phyloP scores from a whole-genome alignment of 1,284 basidiomycete species.

The Cerrena zonata region DNA sequence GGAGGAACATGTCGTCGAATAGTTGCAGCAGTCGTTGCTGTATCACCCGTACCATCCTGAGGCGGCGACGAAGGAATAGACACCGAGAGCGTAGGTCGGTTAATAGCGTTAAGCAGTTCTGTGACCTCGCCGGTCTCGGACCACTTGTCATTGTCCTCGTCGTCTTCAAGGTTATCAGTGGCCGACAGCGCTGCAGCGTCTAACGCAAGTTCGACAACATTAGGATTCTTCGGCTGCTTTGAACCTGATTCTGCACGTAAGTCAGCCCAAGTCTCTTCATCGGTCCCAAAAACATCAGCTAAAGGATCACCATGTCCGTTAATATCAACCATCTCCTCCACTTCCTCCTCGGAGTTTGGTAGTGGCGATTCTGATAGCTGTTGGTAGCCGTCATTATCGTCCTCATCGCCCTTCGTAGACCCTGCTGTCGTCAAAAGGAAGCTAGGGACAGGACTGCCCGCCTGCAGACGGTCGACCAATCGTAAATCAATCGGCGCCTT shows the following conservation, averaged over 20 bases:
- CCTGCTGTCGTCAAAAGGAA: constrained; percentile 22
- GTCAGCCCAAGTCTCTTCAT: constrained; percentile 57
- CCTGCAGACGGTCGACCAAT: constrained; percentile 46
- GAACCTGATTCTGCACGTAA: constrained; percentile 34
- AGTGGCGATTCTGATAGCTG: constrained; percentile 30
- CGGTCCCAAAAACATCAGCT: constrained; percentile 48
- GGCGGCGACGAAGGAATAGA: constrained; percentile 26
- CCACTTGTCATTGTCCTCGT: constrained; percentile 11
- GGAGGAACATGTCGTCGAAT: constrained; percentile 39
- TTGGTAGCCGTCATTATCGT: constrained; percentile 27
- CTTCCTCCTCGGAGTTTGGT: constrained; percentile 10
- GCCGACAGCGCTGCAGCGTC: constrained; percentile 42
- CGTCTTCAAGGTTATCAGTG: constrained; percentile 31
- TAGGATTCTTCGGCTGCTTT: constrained; percentile 33
- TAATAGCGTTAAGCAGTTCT: constrained; percentile 21
- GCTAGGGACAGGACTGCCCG: constrained; percentile 28
- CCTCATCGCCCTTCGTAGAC: constrained; percentile 13
- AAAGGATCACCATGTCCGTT: constrained; percentile 33
- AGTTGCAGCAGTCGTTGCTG: constrained; percentile 22
- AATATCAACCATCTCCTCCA: constrained; percentile 15
- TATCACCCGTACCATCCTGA: constrained; percentile 18
- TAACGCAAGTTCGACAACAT: constrained; percentile 49
- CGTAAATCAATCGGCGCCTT: constrained; percentile 42
- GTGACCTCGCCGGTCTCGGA: constrained; percentile 23
- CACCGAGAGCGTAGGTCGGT: constrained; percentile 31